Evolutionary conservation across 1,284 basidiomycete species (phyloP).

Genomic region (Moniliella sp.): DNA sequence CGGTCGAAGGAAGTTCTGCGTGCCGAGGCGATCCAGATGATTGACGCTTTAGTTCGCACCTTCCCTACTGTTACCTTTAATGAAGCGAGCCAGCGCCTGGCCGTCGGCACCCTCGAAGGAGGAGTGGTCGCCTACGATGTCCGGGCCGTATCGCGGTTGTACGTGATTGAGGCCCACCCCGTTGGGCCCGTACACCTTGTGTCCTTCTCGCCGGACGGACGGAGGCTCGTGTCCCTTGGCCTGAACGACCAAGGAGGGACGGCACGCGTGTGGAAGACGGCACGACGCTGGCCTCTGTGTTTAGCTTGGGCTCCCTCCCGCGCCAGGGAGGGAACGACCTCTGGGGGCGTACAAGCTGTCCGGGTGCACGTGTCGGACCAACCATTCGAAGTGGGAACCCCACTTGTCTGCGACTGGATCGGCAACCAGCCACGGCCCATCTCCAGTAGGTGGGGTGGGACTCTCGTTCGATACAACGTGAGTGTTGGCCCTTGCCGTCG

Average conservation of each 20-base stretch:
- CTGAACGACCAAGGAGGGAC: conserved; percentile 59
- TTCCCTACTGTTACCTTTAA: conserved; percentile 85
- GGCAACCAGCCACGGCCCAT: neutral
- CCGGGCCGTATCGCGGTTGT: conserved; percentile 78
- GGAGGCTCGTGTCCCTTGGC: conserved; percentile 65
- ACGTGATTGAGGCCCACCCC: conserved; percentile 68
- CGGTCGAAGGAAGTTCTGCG: too few species aligned
- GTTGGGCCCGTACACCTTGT: conserved; percentile 7
- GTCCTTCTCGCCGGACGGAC: conserved; percentile 67
- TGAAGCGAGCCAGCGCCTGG: conserved; percentile 58
- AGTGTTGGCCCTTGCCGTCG: neutral
- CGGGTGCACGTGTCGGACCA: conserved; percentile 5
- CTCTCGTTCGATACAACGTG: neutral
- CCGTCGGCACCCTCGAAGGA: conserved; percentile 80
- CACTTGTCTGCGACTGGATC: neutral
- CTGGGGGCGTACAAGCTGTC: conserved; percentile 25
- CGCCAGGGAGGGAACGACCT: conserved; percentile 60
- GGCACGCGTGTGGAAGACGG: conserved; percentile 35
- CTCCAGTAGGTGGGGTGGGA: neutral
- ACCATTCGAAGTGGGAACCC: too few species aligned
- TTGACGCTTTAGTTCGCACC: conserved; percentile 50
- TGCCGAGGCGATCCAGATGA: conserved; percentile 78
- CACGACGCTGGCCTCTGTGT: conserved; percentile 49
- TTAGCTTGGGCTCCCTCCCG: conserved; percentile 71
- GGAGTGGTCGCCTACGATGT: conserved; percentile 71